These are phyloP conservation scores for Fusarium devonianum DNA, from an alignment of 2,329 filamentous ascomycete species.

Conservation along the genomic window DNA sequence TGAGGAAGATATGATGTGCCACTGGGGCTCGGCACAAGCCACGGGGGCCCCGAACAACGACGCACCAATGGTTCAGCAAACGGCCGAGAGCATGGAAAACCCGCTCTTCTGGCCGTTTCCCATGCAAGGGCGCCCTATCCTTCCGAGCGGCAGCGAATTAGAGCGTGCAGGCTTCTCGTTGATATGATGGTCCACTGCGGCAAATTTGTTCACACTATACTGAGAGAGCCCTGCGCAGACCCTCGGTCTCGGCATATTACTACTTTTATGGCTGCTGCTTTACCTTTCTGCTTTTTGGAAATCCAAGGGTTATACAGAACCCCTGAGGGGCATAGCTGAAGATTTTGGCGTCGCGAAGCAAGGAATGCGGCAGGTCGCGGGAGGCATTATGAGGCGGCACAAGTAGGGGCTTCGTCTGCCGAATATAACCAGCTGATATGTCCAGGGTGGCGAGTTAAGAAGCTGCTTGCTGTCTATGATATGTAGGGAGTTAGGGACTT, in stretches of 20 bases:
- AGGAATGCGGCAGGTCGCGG: neutral
- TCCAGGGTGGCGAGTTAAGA: no score
- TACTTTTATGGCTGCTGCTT: neutral
- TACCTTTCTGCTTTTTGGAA: neutral
- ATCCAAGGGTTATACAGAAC: slow-evolving; percentile 3
- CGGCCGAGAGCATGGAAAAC: slow-evolving; percentile 55
- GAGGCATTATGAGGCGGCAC: slow-evolving; percentile 18
- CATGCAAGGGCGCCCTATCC: slow-evolving; percentile 64
- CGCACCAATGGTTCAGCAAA: slow-evolving; percentile 29
- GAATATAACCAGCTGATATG: slow-evolving; percentile 5
- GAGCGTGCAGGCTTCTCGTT: slow-evolving; percentile 61
- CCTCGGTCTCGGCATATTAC: no score
- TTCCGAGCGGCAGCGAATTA: slow-evolving; percentile 56
- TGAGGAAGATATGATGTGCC: slow-evolving; percentile 56
- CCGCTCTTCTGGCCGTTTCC: slow-evolving; percentile 69
- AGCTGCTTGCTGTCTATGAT: slow-evolving; percentile 1
- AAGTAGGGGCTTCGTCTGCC: slow-evolving; percentile 10
- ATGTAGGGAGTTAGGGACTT: neutral
- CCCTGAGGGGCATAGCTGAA: no score
- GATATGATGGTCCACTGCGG: slow-evolving; percentile 7
- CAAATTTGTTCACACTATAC: no score
- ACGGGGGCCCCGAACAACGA: slow-evolving; percentile 25
- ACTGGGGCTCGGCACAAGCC: slow-evolving; percentile 49
- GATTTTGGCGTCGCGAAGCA: no score
- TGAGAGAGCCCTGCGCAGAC: no score